A percentile compares a stretch with the other conserved stretches of the same genome.
These are phyloP conservation scores for Mycena amicta DNA, from an alignment of 768 basidiomycete genomes.

Conservation along the genomic window DNA sequence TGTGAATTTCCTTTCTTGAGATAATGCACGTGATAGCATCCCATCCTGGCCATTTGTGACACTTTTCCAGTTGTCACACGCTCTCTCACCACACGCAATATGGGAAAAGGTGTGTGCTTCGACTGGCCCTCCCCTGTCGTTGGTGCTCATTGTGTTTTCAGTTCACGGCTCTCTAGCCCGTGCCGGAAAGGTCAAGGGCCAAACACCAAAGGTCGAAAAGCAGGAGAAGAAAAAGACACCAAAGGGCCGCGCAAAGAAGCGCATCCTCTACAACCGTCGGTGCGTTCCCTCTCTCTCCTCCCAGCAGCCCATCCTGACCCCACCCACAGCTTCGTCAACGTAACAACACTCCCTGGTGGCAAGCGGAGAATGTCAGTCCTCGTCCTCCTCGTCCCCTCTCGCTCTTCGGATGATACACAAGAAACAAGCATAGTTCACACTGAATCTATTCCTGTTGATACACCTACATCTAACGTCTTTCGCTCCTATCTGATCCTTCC, in stretches of 20 bases:
- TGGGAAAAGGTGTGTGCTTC: no score
- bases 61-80: no score
- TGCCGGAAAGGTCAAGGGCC: conserved; percentile 99
- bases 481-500: conserved; percentile 93
- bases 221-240: conserved; percentile 99
- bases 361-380: conserved; percentile 93
- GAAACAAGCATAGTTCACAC: conserved; percentile 94
- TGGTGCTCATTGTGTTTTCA: no score
- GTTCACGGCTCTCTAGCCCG: conserved; percentile 99
- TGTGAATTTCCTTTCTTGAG: no score
- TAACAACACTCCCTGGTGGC: conserved; percentile 86
- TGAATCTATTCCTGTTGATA: conserved; percentile 84
- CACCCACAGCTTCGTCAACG: conserved; percentile 80
- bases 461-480: conserved; percentile 91
- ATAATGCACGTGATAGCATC: no score
- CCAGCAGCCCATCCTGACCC: conserved; percentile 1
- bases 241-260: conserved; percentile 98
- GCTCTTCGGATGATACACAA: conserved; percentile 55
- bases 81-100: no score
- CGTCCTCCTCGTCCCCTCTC: conserved; percentile 13
- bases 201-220: conserved; percentile 96
- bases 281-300: conserved; percentile 39
- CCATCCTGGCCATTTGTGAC: no score
- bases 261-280: conserved; percentile 91
- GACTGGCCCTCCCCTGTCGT: no score